Base-by-base conservation (phyloP, 2,329 filamentous ascomycete genomes). In the Nemania diffusa region DNA sequence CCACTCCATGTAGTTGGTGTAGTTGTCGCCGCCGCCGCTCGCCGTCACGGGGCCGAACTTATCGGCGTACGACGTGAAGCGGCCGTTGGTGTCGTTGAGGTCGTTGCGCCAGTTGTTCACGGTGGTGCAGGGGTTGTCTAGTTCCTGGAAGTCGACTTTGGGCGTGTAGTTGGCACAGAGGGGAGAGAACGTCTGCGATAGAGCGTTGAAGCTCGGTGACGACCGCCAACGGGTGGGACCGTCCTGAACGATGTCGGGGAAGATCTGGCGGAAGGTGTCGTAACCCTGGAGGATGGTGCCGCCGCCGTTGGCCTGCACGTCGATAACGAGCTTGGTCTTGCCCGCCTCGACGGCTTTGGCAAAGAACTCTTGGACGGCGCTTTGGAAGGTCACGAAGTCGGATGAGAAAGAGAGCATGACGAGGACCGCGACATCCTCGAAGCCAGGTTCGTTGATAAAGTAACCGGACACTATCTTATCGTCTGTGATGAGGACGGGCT, bases 201-300 rank as follows among this genome's bases (percentile, higher is more conserved):
- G n/a, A 26, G 67, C 64, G n/a, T 67, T 62, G 34, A 69, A 67
- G 26, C 24, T 58, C 7, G 64, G 46, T 15, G 64, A 48, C 2
- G 56, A 32, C 13, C 60, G 57, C 60, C 64, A 69, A n/a, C 67
- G 63, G 15, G 26, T 69, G 5, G 64, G 64, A 17, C 67, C 64
- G 20, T 63, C 67, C 27, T 69, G 67, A 5, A 69, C 32, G 15
- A 69, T 64, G 13, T 69, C 64, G 17, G 67, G 67, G 57, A 69
- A 69, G 32, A 69, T 59, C 48, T 69, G 67, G n/a, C 67, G 67
- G 51, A 69, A 69, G 17, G 64, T 64, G 26, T 69, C 67, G 52
- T 69, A 69, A 24, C 67, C 67, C 24, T 63, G 64, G 22, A 67
- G 57, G 40, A 69, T 68, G 24, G 53, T 68, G 27, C 68, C 68